Conservation (phyloP, 1,284 basidiomycete genomes). For the Vanrija pseudolonga region DNA sequence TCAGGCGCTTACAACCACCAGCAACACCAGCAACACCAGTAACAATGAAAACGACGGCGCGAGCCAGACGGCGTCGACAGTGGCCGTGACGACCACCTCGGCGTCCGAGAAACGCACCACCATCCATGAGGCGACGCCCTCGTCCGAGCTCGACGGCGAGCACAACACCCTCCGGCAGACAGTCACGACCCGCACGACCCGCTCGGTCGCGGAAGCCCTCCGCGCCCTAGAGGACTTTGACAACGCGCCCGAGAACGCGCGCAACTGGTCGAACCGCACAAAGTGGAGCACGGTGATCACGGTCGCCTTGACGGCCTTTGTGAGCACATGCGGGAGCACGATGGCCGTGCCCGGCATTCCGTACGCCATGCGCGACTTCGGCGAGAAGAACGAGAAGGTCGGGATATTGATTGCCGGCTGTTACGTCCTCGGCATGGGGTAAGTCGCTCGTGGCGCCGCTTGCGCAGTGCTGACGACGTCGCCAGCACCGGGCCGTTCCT, state of each 20-base stretch:
- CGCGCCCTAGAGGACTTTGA: constrained; percentile 20
- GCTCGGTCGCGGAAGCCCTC: constrained; percentile 19
- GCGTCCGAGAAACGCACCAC: no score
- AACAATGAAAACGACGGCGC: no score
- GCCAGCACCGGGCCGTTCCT: constrained; percentile 48
- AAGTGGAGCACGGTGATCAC: constrained; percentile 29
- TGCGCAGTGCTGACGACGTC: not conserved
- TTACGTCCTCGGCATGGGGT: constrained; percentile 44
- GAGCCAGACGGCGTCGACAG: no score
- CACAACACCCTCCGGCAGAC: not conserved
- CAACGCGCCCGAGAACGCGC: constrained; percentile 26
- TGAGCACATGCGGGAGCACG: constrained; percentile 36
- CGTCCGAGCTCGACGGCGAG: not conserved
- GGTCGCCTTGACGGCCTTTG: constrained; percentile 37
- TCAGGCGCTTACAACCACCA: no score
- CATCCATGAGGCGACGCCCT: not conserved
- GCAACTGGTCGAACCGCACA: constrained; percentile 28
- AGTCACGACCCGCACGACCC: constrained; percentile 12
- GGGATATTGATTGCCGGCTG: constrained; percentile 32
- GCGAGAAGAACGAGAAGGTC: constrained; percentile 29
- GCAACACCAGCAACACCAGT: no score
- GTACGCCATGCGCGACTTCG: constrained; percentile 28
- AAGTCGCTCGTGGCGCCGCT: constrained; percentile 6
- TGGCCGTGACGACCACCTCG: no score
- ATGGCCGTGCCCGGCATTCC: constrained; percentile 39